Evolutionary conservation across 2,329 filamentous ascomycete species (phyloP), one percentile per base, ranked within the genome.

Genomic region (Trichoderma sp.): DNA sequence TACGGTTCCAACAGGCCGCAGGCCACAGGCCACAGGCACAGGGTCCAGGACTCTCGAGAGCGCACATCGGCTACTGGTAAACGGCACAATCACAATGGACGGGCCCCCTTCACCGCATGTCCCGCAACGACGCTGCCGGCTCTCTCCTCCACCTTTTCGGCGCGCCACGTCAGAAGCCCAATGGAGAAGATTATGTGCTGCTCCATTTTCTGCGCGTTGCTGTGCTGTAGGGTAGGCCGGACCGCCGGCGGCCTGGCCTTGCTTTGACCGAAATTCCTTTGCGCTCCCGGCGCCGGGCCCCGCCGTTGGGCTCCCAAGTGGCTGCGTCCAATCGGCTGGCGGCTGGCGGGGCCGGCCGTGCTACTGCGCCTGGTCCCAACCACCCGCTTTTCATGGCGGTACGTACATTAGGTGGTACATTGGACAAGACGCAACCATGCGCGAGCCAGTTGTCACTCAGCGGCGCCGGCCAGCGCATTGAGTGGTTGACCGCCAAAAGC

Each of bases 21-120:
- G n/a, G n/a, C n/a, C n/a, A n/a, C n/a, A n/a, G n/a, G n/a, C n/a
- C n/a, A n/a, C 27, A n/a, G 32, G 50, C 50, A 27, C 27, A 32
- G 29, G 50, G 22, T 12, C 32, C 52, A 34, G 29, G 29, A 34
- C 29, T 34, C 17, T 7, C 52, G 27, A 54, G 9, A 17, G 15
- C n/a, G n/a, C n/a, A n/a, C 50, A 22, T 53, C 60, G 22, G 45
- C 34, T 17, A 25, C 60, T 64, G 60, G 60, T 64, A 64, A 64
- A 64, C 61, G 61, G 61, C 61, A 64, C 22, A 63, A 57, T 64
- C 61, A 64, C 22, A 63, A 57, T 64, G 35, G 52, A 56, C 61
- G 61, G 61, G n/a, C n/a, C n/a, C 13, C 48, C 61, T 64, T 64
- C 61, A 64, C 61, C 61, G 61, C 61, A 64, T 64, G 50, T 64